Conservation (phyloP, 495 filamentous ascomycete genomes). For the Penicillium soppii region DNA sequence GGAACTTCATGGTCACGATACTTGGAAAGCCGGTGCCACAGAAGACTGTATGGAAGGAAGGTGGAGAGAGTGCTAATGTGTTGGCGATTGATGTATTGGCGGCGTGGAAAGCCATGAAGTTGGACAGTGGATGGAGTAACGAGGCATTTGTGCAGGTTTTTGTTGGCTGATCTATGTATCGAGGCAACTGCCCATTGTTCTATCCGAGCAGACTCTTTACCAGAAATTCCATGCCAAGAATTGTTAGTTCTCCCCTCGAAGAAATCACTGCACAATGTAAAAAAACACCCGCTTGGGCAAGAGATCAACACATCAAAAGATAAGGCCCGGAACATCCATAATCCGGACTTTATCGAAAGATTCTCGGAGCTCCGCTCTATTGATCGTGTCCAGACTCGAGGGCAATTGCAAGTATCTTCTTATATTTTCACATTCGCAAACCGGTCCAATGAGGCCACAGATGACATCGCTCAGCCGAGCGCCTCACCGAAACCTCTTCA, state of each 20-base stretch:
- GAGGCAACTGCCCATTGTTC: too few relatives aligned
- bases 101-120: conserved; percentile 75
- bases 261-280: too few relatives aligned
- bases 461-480: conserved; percentile 23
- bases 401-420: conserved; percentile 8
- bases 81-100: conserved; percentile 73
- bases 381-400: conserved; percentile 6
- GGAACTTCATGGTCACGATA: conserved; percentile 75
- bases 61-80: conserved; percentile 50
- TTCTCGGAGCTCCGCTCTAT: conserved; percentile 18
- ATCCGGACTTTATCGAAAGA: conserved; percentile 28
- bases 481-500: conserved; percentile 18
- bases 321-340: conserved; percentile 20
- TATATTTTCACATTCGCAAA: background rate
- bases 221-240: too few relatives aligned
- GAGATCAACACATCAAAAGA: background rate
- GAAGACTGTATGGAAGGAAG: conserved; percentile 62
- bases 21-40: conserved; percentile 65
- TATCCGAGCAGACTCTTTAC: background rate
- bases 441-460: conserved; percentile 31
- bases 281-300: background rate
- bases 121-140: conserved; percentile 78
- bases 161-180: conserved; percentile 21
- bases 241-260: too few relatives aligned
- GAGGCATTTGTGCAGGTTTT: conserved; percentile 74